Conservation (phyloP, 768 basidiomycete species). For the Podaxis sp. region DNA sequence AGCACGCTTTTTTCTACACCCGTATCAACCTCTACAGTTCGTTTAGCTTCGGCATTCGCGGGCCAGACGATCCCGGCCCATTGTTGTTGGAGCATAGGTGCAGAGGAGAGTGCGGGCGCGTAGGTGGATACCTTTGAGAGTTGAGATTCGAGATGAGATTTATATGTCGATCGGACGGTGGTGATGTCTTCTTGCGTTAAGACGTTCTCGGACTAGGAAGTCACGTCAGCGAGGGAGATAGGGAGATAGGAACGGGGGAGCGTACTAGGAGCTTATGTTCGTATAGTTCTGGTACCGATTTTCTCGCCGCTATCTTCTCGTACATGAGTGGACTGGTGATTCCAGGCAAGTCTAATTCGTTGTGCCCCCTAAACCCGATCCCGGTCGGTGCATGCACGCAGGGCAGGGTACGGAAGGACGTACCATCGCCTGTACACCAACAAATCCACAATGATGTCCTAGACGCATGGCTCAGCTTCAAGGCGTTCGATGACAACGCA, state of each 20-base stretch:
- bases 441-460: slow-evolving; percentile 87
- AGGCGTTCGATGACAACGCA: neutral
- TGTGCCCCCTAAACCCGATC: slow-evolving; percentile 54
- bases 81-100: slow-evolving; percentile 60
- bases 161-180: slow-evolving; percentile 55
- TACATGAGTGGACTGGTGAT: slow-evolving; percentile 94
- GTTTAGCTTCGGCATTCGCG: slow-evolving; percentile 47
- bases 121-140: slow-evolving; percentile 45
- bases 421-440: slow-evolving; percentile 84
- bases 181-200: slow-evolving; percentile 51
- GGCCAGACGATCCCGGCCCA: slow-evolving; percentile 76
- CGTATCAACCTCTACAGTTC: slow-evolving; percentile 53
- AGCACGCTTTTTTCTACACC: slow-evolving; percentile 60
- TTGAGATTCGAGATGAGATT: slow-evolving; percentile 60
- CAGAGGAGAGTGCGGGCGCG: slow-evolving; percentile 33
- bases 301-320: slow-evolving; percentile 74
- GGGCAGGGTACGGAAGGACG: neutral
- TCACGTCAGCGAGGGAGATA: neutral
- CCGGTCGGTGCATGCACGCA: neutral
- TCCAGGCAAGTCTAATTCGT: slow-evolving; percentile 84
- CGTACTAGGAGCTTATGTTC: slow-evolving; percentile 76
- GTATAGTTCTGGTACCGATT: slow-evolving; percentile 79
- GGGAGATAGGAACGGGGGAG: slow-evolving; percentile 13
- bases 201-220: slow-evolving; percentile 45
- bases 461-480: neutral